Evolutionary conservation across 1,139 yeast genomes (phyloP).

Genomic region (Blastobotrys buckinghamii): DNA sequence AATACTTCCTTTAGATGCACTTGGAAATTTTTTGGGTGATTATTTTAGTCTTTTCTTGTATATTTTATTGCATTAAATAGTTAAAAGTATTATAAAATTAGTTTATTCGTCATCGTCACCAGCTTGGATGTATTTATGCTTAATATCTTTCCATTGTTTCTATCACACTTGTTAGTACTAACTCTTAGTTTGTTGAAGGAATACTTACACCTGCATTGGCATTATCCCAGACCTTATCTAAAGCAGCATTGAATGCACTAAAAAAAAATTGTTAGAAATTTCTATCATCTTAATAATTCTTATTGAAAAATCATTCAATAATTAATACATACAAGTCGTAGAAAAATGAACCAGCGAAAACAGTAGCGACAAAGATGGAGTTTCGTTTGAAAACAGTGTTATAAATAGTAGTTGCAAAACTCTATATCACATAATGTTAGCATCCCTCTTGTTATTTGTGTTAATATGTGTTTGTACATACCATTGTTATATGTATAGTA

Average conservation of each 20-base stretch:
- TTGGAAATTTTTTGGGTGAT: too few species aligned
- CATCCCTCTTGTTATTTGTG: background rate
- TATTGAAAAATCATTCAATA: too few species aligned
- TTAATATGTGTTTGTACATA: background rate
- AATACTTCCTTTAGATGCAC: too few species aligned
- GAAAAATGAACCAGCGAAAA: slow-evolving; percentile 81
- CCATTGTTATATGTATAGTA: background rate
- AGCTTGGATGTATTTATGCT: slow-evolving; percentile 44
- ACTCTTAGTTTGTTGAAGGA: background rate
- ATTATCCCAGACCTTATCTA: slow-evolving; percentile 77
- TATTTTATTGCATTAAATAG: background rate
- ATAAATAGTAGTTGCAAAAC: slow-evolving; percentile 51
- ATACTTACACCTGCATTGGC: slow-evolving; percentile 69
- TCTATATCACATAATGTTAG: slow-evolving; percentile 19
- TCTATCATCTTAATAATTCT: background rate
- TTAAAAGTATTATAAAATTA: background rate
- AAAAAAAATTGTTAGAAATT: slow-evolving; percentile 6
- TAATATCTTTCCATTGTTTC: slow-evolving; percentile 96
- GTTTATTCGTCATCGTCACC: slow-evolving; percentile 31
- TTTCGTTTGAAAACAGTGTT: slow-evolving; percentile 85
- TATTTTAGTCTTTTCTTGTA: too few species aligned
- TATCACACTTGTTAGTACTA: slow-evolving; percentile 14
- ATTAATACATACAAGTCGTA: slow-evolving; percentile 60
- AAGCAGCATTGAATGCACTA: slow-evolving; percentile 64
- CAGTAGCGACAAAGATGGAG: slow-evolving; percentile 80